Base-by-base conservation (phyloP, 352 stramenopile genomes). In the Phytophthora constricta region DNA sequence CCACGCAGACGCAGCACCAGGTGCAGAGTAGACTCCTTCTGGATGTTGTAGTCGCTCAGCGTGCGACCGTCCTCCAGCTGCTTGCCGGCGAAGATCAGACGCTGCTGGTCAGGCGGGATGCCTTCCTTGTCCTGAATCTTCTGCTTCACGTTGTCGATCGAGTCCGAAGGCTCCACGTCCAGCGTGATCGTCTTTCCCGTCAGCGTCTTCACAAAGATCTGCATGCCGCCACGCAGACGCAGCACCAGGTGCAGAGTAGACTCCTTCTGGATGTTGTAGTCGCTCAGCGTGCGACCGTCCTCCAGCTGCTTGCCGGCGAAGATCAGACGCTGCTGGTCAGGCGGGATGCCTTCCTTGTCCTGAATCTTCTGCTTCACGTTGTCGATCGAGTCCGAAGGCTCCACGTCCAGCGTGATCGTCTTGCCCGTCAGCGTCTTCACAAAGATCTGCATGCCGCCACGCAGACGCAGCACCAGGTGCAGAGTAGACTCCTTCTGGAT, bases 221-320 rank as follows among this genome's bases (percentile, higher is more conserved):
- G n/a, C n/a, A n/a, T 97, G 54, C 84, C 82, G 79, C 84, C 84
- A 76, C 94, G 90, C 53, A 98, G 87, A 60, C 96, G 90, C 25
- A 99, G 79, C 58, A 98, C 96, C 61, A 99, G 80, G 84, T 98
- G 95, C 27, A 99, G 79, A 47, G 95, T 98, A 47, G 91, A 98
- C 79, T 99, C 95, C 81, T 98, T 96, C 85, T 97, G 89, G 81
- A 97, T 97, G 85, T 97, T 97, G 89, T 97, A 97, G 80, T 97
- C 89, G 64, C 79, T 86, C 31, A 97, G 79, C 25, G 91, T 97
- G 70, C 91, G 84, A 61, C 90, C 89, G 74, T 98, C 92, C 78
- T 98, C 93, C 13, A 98, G 80, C 82, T 45, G 37, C 37, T 98
- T 52, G 37, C 37, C 37, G 37, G 37, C 37, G 37, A 45, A 45